Evolutionary conservation across 2,329 filamentous ascomycete genomes (phyloP).

Genomic region (Beauveria sp.): DNA sequence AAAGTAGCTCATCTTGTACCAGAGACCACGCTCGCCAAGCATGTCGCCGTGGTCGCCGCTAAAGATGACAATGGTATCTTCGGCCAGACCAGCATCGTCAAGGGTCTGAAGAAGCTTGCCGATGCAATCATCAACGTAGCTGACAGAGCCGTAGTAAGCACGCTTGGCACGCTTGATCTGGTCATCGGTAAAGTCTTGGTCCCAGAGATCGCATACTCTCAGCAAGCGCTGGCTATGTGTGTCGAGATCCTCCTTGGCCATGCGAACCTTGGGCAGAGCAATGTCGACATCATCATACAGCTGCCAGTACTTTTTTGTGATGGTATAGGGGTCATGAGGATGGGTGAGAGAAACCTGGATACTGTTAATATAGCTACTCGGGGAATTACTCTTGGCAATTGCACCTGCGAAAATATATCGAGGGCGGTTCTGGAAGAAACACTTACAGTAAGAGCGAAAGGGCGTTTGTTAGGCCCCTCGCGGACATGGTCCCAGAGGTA

Average conservation of each 20-base stretch:
- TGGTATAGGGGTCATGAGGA: conserved; percentile 91
- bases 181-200: conserved; percentile 74
- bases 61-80: conserved; percentile 88
- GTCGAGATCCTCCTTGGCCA: conserved; percentile 76
- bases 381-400: background rate
- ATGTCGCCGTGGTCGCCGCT: conserved; percentile 93
- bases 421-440: background rate
- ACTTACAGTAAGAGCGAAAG: conserved; percentile 71
- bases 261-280: conserved; percentile 67
- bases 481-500: conserved; percentile 87
- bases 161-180: conserved; percentile 79
- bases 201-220: conserved; percentile 80
- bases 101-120: conserved; percentile 73
- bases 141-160: conserved; percentile 88
- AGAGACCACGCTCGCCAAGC: conserved; percentile 84
- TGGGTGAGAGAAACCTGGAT: conserved; percentile 77
- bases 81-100: conserved; percentile 68
- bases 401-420: too few relatives aligned
- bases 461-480: conserved; percentile 62
- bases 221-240: conserved; percentile 80
- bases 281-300: conserved; percentile 85
- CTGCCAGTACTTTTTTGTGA: conserved; percentile 91
- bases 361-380: background rate
- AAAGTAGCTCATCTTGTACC: conserved; percentile 98
- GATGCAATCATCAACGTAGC: conserved; percentile 89